Base-by-base conservation (phyloP, 2,329 filamentous ascomycete genomes). In the Plectosphaerella sp. region DNA sequence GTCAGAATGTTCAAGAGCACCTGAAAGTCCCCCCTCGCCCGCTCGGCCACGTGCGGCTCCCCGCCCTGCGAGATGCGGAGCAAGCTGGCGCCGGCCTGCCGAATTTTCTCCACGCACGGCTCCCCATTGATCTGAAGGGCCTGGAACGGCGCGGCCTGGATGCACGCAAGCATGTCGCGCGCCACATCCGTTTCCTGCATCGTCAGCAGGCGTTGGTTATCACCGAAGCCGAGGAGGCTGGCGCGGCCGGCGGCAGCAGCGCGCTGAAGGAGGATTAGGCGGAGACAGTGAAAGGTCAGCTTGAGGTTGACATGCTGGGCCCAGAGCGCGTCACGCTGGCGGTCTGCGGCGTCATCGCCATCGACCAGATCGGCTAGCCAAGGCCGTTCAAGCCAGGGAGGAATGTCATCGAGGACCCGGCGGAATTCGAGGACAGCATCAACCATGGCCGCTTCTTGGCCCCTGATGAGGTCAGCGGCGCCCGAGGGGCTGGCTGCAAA, bases 81-180 rank as follows among this genome's bases (percentile, higher is more conserved):
- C 2, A 72, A 53, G 18, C 64, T 70, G 4, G 69, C 69, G 5
- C 70, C 70, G 6, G 72, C 66, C 3, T 72, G 61, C 0, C 70
- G 62, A 39, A 72, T 70, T 50, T 72, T 72, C 50, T 72, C 70
- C 5, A 72, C 70, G 48, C 68, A 67, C 24, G 70, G 68, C 47
- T 72, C 70, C 1, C 70, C 69, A 18, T 72, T 72, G 6, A 69
- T 64, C 43, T 72, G 68, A 37, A 72, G 48, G 1, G 69, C 64
- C 69, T 71, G 74, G 45, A 75, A 75, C 0, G 72, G 72, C 2
- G 69, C 68, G 45, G 70, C 67, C 2, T 68, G 65, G 20, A 75
- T 68, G 1, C 72, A 65, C 0, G 66, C 61, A 12, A 75, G 41
- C 68, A 74, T 72, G 46, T 74, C 71, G 15, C 70, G 61, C 2